phyloP scores from a whole-genome alignment of 495 filamentous ascomycete genomes.

The Aspergillus steynii region DNA sequence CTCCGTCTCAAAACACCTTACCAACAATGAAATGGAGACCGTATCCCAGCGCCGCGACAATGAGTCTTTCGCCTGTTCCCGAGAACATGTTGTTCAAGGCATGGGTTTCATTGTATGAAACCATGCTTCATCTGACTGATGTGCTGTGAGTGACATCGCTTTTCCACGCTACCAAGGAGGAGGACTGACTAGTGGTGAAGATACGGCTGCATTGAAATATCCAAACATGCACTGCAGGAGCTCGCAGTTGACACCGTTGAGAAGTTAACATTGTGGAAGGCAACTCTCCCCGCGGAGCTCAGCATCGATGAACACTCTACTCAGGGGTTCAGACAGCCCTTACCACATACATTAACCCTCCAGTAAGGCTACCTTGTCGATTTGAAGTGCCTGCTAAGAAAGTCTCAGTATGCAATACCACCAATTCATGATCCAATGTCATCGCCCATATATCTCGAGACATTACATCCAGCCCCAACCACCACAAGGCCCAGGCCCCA shows the following conservation, averaged over 20 bases:
- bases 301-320: conserved; percentile 22
- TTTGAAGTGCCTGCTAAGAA: background rate
- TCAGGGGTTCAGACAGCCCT: conserved; percentile 7
- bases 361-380: conserved; percentile 22
- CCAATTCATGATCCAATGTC: conserved; percentile 25
- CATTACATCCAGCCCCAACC: conserved; percentile 21
- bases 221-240: conserved; percentile 16
- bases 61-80: background rate
- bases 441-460: conserved; percentile 32
- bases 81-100: background rate
- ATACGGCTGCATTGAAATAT: conserved; percentile 19
- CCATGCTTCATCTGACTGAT: conserved; percentile 27
- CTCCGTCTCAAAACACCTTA: background rate
- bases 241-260: conserved; percentile 21
- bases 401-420: conserved; percentile 32
- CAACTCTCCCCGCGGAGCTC: conserved; percentile 22
- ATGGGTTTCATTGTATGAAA: conserved; percentile 20
- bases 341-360: conserved; percentile 34
- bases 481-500: conserved; percentile 20
- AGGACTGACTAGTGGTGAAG: background rate
- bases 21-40: background rate
- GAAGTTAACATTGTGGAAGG: conserved; percentile 29
- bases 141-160: conserved; percentile 12
- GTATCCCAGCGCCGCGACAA: background rate
- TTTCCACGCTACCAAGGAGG: background rate